phyloP scores from a whole-genome alignment of 345 rosid species.

The Bruguiera sexangula region DNA sequence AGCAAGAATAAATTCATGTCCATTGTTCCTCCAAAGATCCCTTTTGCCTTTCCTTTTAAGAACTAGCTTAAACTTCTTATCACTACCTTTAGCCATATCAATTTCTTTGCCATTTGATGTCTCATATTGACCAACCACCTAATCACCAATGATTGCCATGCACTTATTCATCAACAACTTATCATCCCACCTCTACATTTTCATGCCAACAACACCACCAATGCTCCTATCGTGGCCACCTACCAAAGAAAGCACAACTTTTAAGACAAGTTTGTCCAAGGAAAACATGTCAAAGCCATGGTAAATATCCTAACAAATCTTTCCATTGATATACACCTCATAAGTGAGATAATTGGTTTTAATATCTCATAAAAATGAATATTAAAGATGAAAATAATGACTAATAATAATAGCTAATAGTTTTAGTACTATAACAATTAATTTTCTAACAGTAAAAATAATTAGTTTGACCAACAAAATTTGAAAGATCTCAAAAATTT shows the following conservation, averaged over 20 bases:
- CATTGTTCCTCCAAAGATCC: constrained; percentile 48
- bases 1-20: constrained; percentile 45
- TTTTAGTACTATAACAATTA: no score
- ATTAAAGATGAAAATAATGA: no score
- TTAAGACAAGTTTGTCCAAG: constrained; percentile 45
- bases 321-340: no score
- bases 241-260: constrained; percentile 20
- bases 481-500: no score
- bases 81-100: constrained; percentile 28
- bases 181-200: constrained; percentile 25
- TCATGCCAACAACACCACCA: constrained; percentile 9
- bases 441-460: no score
- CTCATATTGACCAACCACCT: constrained; percentile 10
- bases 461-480: no score
- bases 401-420: no score
- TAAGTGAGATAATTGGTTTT: no score
- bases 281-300: constrained; percentile 62
- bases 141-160: constrained; percentile 35
- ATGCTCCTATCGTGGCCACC: constrained; percentile 8
- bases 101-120: constrained; percentile 37
- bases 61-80: constrained; percentile 33
- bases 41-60: constrained; percentile 44
- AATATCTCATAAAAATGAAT: no score
- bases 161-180: constrained; percentile 29
- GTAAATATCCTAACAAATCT: no score